phyloP scores from a whole-genome alignment of 2,329 filamentous ascomycete species.

The Aureobasidium uvarum region DNA sequence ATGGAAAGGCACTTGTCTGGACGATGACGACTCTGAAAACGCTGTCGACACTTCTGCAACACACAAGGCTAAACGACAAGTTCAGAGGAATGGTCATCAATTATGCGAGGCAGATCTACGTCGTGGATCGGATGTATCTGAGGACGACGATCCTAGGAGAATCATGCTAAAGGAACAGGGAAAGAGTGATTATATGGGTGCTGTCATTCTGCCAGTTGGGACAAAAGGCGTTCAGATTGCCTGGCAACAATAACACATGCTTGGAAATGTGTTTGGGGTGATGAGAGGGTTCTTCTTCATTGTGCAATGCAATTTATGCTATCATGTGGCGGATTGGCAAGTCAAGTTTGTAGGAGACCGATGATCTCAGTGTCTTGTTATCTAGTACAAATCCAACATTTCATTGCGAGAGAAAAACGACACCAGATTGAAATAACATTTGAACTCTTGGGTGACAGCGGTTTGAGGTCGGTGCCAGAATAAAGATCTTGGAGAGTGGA shows the following conservation, averaged over 20 bases:
- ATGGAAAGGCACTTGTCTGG: background rate
- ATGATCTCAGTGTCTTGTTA: background rate
- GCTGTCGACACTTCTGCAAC: background rate
- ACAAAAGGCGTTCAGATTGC: conserved; percentile 11
- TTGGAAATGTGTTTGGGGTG: background rate
- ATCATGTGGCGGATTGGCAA: background rate
- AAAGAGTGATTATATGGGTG: background rate
- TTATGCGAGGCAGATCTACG: background rate
- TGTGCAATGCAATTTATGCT: background rate
- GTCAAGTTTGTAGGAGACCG: background rate
- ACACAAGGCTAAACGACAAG: background rate
- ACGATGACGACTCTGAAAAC: background rate
- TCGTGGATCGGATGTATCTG: background rate
- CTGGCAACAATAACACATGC: background rate
- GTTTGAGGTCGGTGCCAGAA: background rate
- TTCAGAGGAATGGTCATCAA: background rate
- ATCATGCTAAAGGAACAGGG: conserved; percentile 2
- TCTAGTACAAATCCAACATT: background rate
- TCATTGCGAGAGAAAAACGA: background rate
- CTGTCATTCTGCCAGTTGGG: background rate
- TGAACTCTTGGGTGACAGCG: background rate
- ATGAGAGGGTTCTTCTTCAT: background rate
- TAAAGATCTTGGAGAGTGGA: background rate
- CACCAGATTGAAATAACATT: background rate
- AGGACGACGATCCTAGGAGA: background rate